Evolutionary conservation across 768 basidiomycete species (phyloP).

Genomic region (Russula lepida): DNA sequence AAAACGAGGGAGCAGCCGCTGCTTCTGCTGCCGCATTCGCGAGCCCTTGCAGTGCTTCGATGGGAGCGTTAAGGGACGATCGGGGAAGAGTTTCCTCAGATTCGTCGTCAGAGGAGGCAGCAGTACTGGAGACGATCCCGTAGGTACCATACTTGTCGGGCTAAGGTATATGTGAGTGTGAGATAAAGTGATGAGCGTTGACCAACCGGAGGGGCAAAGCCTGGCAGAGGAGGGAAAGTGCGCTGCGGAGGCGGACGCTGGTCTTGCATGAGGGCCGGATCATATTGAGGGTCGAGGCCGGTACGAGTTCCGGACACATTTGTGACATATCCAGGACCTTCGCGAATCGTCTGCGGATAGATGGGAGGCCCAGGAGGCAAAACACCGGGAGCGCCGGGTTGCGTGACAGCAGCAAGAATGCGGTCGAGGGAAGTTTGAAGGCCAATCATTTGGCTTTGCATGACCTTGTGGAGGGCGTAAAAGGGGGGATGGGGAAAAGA

Average conservation of each 20-base stretch:
- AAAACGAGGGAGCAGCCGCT: conserved; percentile 65
- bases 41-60: conserved; percentile 87
- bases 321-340: conserved; percentile 20
- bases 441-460: conserved; percentile 92
- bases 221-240: conserved; percentile 79
- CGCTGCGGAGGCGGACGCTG: conserved; percentile 27
- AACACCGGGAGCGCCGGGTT: conserved; percentile 24
- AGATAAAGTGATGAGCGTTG: conserved; percentile 13
- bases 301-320: conserved; percentile 23
- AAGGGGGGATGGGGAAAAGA: background rate
- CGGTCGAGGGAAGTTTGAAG: conserved; percentile 86
- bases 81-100: conserved; percentile 84
- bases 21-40: conserved; percentile 95
- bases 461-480: conserved; percentile 42
- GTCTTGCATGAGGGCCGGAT: conserved; percentile 25
- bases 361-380: conserved; percentile 25
- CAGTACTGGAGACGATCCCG: conserved; percentile 77
- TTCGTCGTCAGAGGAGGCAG: conserved; percentile 84
- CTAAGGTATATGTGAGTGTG: conserved; percentile 33
- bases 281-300: conserved; percentile 27
- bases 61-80: conserved; percentile 80
- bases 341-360: conserved; percentile 19
- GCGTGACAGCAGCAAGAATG: conserved; percentile 56
- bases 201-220: conserved; percentile 82
- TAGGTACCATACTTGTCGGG: conserved; percentile 88